Evolutionary conservation across 306 rosid species (phyloP).

Genomic region (Rosa multiflora): DNA sequence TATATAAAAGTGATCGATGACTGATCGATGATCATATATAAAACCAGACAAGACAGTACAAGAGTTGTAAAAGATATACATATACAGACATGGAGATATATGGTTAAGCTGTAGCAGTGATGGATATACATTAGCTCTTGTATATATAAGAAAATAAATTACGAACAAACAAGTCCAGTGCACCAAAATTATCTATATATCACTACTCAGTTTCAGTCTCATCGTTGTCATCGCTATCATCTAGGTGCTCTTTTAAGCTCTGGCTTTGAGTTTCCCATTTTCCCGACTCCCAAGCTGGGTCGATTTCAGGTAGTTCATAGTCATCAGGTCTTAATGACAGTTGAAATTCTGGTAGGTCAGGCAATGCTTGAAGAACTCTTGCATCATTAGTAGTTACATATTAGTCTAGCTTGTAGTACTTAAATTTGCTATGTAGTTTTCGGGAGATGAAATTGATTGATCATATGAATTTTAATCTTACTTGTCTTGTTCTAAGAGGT

Average conservation of each 20-base stretch:
- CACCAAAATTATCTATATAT: constrained; percentile 2
- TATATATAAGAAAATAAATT: constrained; percentile 6
- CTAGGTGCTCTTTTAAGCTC: constrained; percentile 69
- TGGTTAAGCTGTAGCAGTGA: not conserved
- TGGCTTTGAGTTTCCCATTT: constrained; percentile 60
- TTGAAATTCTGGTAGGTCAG: constrained; percentile 89
- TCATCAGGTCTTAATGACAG: constrained; percentile 83
- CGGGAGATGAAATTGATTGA: not conserved
- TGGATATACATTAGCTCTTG: constrained; percentile 11
- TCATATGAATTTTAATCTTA: constrained; percentile 35
- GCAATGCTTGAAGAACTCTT: constrained; percentile 79
- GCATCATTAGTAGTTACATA: constrained; percentile 17
- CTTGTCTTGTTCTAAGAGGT: constrained; percentile 86
- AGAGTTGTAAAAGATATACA: not conserved
- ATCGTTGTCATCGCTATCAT: constrained; percentile 57
- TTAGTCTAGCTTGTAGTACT: not conserved
- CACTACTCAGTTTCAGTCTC: constrained; percentile 29
- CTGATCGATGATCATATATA: not conserved
- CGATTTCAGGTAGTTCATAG: constrained; percentile 64
- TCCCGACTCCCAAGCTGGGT: constrained; percentile 67
- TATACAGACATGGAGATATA: not conserved
- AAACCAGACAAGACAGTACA: not conserved
- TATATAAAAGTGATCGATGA: not conserved
- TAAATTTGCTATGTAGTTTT: not conserved
- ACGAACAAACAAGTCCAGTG: constrained; percentile 1